These are phyloP conservation scores for Pythium monospermum DNA, from an alignment of 352 stramenopile species.

Conservation along the genomic window DNA sequence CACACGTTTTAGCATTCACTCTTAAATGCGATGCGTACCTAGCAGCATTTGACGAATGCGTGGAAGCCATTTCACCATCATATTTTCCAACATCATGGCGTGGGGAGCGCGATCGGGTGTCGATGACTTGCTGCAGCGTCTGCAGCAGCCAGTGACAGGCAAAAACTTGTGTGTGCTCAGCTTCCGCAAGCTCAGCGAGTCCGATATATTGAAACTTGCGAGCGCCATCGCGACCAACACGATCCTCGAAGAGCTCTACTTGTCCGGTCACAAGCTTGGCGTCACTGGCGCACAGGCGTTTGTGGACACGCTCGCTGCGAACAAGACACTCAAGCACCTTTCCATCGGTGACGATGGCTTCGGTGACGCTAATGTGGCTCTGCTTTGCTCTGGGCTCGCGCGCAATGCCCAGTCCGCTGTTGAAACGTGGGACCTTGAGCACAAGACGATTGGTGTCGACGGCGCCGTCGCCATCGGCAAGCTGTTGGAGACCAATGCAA, in stretches of 20 bases:
- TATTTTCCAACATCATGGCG: conserved; percentile 63
- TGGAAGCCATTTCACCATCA: too few relatives aligned
- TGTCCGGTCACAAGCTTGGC: conserved; percentile 67
- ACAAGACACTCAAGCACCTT: conserved; percentile 61
- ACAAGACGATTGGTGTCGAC: conserved; percentile 48
- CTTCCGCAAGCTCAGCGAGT: conserved; percentile 55
- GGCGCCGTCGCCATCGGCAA: conserved; percentile 45
- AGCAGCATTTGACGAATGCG: too few relatives aligned
- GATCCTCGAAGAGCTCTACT: conserved; percentile 67
- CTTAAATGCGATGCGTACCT: too few relatives aligned
- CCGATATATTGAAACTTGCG: conserved; percentile 47
- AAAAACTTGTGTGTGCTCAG: conserved; percentile 72
- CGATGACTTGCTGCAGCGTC: conserved; percentile 66
- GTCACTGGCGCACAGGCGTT: conserved; percentile 40
- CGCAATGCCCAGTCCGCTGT: conserved; percentile 49
- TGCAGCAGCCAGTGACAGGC: conserved; percentile 51
- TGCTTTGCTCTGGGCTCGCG: conserved; percentile 43
- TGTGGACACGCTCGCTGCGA: conserved; percentile 57
- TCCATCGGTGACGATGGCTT: conserved; percentile 57
- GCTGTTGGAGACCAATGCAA: conserved; percentile 43
- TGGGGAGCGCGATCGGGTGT: conserved; percentile 68
- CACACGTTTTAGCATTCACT: too few relatives aligned
- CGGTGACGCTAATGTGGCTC: conserved; percentile 41
- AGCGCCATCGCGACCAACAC: conserved; percentile 48
- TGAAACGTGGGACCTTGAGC: conserved; percentile 66